A percentile compares a stretch with the other conserved stretches of the same genome.
These are phyloP conservation scores for Venturia effusa DNA, from an alignment of 2,329 filamentous ascomycete species.

Conservation along the genomic window DNA sequence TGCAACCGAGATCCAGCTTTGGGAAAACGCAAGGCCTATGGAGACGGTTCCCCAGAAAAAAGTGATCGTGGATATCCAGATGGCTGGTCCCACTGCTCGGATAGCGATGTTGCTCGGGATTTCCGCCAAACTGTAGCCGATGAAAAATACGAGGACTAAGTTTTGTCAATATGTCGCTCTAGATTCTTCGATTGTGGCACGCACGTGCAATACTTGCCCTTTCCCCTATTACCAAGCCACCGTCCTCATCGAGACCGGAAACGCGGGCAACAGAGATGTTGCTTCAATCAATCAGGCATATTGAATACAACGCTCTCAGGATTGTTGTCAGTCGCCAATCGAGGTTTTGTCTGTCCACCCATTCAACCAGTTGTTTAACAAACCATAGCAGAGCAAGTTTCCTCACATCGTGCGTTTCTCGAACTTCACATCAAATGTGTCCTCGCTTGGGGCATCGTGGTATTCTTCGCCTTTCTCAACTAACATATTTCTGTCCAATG, in stretches of 20 bases:
- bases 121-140: not conserved
- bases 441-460: not conserved
- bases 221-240: conserved; percentile 12
- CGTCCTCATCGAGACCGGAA: conserved; percentile 16
- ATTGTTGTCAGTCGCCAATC: conserved; percentile 21
- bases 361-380: not conserved
- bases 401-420: not conserved
- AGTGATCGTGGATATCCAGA: conserved; percentile 17
- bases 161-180: conserved; percentile 14
- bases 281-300: conserved; percentile 14
- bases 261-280: conserved; percentile 19
- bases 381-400: not conserved
- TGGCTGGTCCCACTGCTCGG: conserved; percentile 15
- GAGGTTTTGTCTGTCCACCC: conserved; percentile 16
- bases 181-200: conserved; percentile 16
- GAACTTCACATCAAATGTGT: not conserved
- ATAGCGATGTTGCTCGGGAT: conserved; percentile 11
- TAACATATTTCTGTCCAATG: not conserved
- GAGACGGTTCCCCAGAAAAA: conserved; percentile 18
- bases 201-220: conserved; percentile 19
- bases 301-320: conserved; percentile 17
- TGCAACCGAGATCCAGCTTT: conserved; percentile 20
- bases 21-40: conserved; percentile 16
- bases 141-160: conserved; percentile 1
- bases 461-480: not conserved